These are phyloP conservation scores for Lentinula edodes DNA, from an alignment of 768 basidiomycete genomes.

Conservation along the genomic window DNA sequence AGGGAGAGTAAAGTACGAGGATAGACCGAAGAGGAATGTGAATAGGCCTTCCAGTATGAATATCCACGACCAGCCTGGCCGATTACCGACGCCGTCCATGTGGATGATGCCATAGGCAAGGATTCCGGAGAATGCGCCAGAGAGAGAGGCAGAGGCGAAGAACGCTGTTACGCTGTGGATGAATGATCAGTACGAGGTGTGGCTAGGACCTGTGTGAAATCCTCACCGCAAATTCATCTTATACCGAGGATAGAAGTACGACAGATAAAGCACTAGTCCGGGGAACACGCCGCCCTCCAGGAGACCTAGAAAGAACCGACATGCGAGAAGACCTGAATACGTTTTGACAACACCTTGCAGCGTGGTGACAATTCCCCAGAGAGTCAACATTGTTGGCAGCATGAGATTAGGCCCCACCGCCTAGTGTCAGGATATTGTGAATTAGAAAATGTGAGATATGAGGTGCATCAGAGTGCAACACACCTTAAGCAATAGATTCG, in stretches of 20 bases:
- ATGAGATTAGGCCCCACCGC: constrained; percentile 52
- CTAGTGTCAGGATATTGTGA: constrained; percentile 14
- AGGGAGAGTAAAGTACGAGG: constrained; percentile 36
- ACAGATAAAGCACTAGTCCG: constrained; percentile 26
- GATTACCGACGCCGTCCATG: constrained; percentile 19
- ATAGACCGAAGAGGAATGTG: constrained; percentile 37
- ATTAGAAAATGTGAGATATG: background rate
- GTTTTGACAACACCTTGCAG: constrained; percentile 53
- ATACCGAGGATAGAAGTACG: constrained; percentile 39
- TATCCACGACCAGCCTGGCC: constrained; percentile 53
- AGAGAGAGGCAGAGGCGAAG: constrained; percentile 25
- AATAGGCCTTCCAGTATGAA: constrained; percentile 48
- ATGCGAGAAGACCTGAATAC: constrained; percentile 39
- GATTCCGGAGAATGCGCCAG: constrained; percentile 55
- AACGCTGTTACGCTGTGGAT: constrained; percentile 22
- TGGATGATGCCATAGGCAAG: constrained; percentile 48
- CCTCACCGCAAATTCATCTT: constrained; percentile 42
- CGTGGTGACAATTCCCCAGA: constrained; percentile 64
- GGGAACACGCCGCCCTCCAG: constrained; percentile 54
- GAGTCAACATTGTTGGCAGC: constrained; percentile 52
- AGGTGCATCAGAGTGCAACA: constrained; percentile 4
- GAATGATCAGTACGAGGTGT: constrained; percentile 28
- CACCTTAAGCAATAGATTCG: constrained; percentile 54
- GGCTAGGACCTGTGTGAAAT: constrained; percentile 8
- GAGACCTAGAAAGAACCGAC: constrained; percentile 48